Evolutionary conservation across 495 filamentous ascomycete genomes (phyloP), one percentile per base, ranked within the genome.

Genomic region (Astrothelium macrocarpum): DNA sequence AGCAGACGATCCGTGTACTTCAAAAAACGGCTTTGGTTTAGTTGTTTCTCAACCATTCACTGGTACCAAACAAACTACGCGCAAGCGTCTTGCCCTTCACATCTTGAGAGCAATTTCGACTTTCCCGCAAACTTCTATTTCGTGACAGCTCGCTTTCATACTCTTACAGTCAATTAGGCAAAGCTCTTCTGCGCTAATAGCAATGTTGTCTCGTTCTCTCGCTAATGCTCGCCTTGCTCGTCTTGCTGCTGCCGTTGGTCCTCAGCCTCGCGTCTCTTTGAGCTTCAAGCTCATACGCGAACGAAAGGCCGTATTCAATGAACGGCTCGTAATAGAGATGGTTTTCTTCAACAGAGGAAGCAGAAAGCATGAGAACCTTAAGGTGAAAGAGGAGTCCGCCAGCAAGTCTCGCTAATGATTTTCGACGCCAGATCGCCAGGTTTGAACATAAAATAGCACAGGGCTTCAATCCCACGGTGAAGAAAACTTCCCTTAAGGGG

Each of bases 401-500:
- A 20, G 12, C 45, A 20, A 49, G n/a, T 9, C 45, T 18, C 14
- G 12, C 45, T 18, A 5, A 18, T 18, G 45, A 49, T 14, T 18
- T 5, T 5, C 20, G 12, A 5, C 45, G n/a, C 12, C 45, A 14
- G 45, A 20, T 18, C 45, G 12, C 45, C 45, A 49, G 5, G 11
- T 49, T 5, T 23, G 45, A 49, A 5, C 5, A 9, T 18, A 5
- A 20, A 18, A 16, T 16, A 5, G 45, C n/a, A 16, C 5, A 16
- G 12, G n/a, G 10, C 20, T 18, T 49, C n/a, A 0, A 14, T 18
- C 77, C 78, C 14, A 86, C 81, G 14, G 72, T 90, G 68, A 78
- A 82, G 71, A 87, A 82, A 73, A 85, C 87, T 78, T 82, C 78
- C 60, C 76, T 90, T 46, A 76, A 78, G 63, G 85, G 77, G 65